Evolutionary conservation across 306 rosid species (phyloP).

Genomic region (Rubus idaeus): DNA sequence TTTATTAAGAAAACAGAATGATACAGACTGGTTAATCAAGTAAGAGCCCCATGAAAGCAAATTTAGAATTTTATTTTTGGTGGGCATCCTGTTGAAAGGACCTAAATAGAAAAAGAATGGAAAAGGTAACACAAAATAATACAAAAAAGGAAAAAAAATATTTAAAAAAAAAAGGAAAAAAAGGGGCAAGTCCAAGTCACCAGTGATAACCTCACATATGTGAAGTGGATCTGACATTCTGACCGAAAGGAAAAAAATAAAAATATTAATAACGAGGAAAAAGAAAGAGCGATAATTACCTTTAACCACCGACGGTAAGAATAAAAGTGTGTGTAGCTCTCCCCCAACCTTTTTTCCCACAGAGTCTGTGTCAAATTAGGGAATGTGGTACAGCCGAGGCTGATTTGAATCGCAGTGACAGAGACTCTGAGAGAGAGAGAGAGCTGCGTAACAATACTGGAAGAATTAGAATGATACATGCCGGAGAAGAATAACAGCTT

Average conservation of each 20-base stretch:
- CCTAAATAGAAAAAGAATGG: not conserved
- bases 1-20: not conserved
- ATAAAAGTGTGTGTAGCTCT: slow-evolving; percentile 3
- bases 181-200: slow-evolving; percentile 3
- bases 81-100: not conserved
- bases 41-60: not conserved
- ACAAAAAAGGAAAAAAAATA: not conserved
- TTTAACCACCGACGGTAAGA: not conserved
- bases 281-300: not conserved
- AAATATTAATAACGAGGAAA: not conserved
- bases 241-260: not conserved
- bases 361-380: not conserved
- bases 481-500: not conserved
- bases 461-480: not conserved
- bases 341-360: not conserved
- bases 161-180: not conserved
- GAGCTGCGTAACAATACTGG: not conserved
- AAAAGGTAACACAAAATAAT: not conserved
- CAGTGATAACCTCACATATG: not conserved
- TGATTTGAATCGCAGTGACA: not conserved
- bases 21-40: not conserved
- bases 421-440: not conserved
- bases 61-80: not conserved
- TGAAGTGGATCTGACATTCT: slow-evolving; percentile 6
- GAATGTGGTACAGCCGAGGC: slow-evolving; percentile 9